Evolutionary conservation across 2,329 filamentous ascomycete species (phyloP), one percentile per base, ranked within the genome.

Genomic region (Corinectria fuckeliana): DNA sequence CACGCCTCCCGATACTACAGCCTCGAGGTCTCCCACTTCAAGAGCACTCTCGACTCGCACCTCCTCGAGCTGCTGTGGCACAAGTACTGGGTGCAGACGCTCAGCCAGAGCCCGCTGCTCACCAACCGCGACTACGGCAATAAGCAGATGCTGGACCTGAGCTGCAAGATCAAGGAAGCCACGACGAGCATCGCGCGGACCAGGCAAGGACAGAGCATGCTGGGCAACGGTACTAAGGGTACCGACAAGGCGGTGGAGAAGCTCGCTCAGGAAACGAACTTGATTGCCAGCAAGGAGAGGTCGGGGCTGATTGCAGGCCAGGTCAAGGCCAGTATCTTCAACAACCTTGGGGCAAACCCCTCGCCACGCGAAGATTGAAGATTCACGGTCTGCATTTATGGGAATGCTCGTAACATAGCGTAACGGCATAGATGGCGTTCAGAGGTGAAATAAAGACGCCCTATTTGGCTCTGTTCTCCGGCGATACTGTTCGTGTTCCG

Each of bases 21-120:
- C 13, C 85, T 99, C 5, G 91, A 96, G 62, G 91, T 98, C 13
- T 92, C 92, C 28, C 92, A 96, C 77, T 99, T 92, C 84, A 98
- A 98, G 80, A 95, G 91, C 64, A 90, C 91, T 0, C 88, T 99
- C 25, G 95, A 99, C 77, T 85, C 88, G 2, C 90, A 93, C 69
- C 83, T 99, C 21, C 82, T 99, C 5, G 92, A 96, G 71, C 85
- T 92, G 50, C 82, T 99, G 26, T 98, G 95, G 95, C 97, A 97
- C 81, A 98, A 98, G 77, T 99, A 99, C 82, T 97, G 93, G 95
- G 93, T 97, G 30, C 91, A 96, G 72, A 99, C 95, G 5, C 85
- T 99, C 18, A 96, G 92, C 28, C 92, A 96, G 69, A 95, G 88
- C 68, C 93, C 94, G 20, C 84, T 97, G 4, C 89, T 96, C 69